Conservation (phyloP, 805 yeast genomes). For the Kazachstania bromeliacearum region DNA sequence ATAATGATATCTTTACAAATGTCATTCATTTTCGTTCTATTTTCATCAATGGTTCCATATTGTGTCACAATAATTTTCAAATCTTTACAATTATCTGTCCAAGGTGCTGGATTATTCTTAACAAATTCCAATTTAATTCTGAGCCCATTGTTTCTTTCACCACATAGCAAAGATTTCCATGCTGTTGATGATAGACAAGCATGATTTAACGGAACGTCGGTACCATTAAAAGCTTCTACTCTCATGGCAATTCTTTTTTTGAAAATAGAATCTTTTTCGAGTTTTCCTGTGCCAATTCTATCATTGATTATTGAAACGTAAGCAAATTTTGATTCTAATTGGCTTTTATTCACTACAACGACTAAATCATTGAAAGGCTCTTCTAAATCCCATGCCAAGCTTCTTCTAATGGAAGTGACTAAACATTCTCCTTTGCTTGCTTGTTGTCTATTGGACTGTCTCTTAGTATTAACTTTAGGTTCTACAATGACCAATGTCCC, state of each 20-base stretch:
- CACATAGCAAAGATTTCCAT: constrained; percentile 32
- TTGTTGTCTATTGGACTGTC: constrained; percentile 9
- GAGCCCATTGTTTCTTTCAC: constrained; percentile 21
- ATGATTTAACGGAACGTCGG: constrained; percentile 9
- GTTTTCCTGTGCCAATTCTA: not conserved
- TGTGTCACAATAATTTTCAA: constrained; percentile 20
- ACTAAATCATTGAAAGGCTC: not conserved
- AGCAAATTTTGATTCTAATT: constrained; percentile 16
- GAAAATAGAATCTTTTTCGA: not conserved
- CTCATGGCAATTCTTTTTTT: constrained; percentile 4
- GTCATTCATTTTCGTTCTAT: not conserved
- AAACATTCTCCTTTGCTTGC: not conserved
- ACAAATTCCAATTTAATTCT: constrained; percentile 34
- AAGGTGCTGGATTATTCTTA: not conserved
- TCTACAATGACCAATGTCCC: constrained; percentile 68
- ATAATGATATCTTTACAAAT: not conserved
- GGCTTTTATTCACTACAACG: constrained; percentile 4
- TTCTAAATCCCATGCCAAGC: constrained; percentile 3
- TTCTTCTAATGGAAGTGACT: constrained; percentile 5
- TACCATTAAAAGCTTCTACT: not conserved
- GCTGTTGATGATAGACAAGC: constrained; percentile 41
- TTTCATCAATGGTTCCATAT: not conserved
- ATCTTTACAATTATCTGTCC: constrained; percentile 22
- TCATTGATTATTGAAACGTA: constrained; percentile 23
- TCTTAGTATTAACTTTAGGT: constrained; percentile 43